Base-by-base conservation (phyloP, 306 rosid species). In the Cicer bijugum region DNA sequence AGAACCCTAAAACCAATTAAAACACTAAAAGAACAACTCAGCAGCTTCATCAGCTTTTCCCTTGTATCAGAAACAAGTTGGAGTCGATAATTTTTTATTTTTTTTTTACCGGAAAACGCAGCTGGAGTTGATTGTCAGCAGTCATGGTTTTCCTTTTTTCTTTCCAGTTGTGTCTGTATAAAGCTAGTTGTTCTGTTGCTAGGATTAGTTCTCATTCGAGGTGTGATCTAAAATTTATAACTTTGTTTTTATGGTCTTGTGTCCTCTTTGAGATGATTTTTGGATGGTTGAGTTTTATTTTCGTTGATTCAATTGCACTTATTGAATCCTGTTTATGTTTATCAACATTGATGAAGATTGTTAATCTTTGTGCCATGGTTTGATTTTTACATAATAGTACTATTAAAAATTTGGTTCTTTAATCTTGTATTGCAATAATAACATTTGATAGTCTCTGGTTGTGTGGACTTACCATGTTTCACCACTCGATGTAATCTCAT, bases 191-290 rank as follows among this genome's bases (percentile, higher is more conserved):
- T 48, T 48, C 17, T 48, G 53, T 48, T 48, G 55, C 6, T 48
- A 48, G 55, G 55, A 48, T 48, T 48, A 48, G 55, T 48, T 48
- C 55, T 48, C n/a, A n/a, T n/a, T 48, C 8, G 55, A 48, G 55
- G 55, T n/a, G 55, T 48, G 55, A 11, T 48, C 55, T 48, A 48
- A 48, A n/a, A 2, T 48, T n/a, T 48, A 5, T 12, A 53, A 17
- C 33, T 17, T 53, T 53, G 35, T 53, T 17, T 53, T 55, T 55
- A 17, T 55, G 60, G 10, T 52, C 28, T 52, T 20, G 7, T 52
- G 4, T 52, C 11, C 12, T 17, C 60, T 55, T 16, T 53, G 59
- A 53, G 11, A 12, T 53, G 59, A 53, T 15, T 16, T 53, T 8
- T 53, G 0, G 1, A 53, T 53, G 28, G 28, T 15, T 14, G 12